phyloP scores from a whole-genome alignment of 768 basidiomycete species.

The Russula dissimulans region DNA sequence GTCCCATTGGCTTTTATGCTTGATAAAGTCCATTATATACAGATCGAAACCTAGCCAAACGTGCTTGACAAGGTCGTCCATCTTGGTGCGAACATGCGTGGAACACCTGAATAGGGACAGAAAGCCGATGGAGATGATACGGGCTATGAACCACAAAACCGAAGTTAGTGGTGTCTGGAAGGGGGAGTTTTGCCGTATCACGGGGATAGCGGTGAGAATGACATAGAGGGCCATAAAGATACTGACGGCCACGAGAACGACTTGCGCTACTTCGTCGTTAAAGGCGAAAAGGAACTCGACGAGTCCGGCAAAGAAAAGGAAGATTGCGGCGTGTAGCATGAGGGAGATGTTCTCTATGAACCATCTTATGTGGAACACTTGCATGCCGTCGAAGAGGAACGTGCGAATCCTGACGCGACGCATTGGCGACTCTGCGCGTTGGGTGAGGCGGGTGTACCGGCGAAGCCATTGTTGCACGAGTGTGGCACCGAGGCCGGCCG shows the following conservation, averaged over 20 bases:
- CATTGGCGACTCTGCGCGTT: slow-evolving; percentile 23
- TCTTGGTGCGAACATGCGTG: neutral
- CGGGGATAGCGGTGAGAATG: neutral
- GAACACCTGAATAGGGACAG: neutral
- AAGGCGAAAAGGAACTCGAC: neutral
- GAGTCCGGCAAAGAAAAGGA: neutral
- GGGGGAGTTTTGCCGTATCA: neutral
- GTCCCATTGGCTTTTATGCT: neutral
- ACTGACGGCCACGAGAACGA: neutral
- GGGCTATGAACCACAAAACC: neutral
- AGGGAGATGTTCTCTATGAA: neutral
- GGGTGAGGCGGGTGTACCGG: neutral
- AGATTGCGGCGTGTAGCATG: neutral
- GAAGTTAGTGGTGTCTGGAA: neutral
- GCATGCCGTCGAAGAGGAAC: too few species aligned
- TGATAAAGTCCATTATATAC: neutral
- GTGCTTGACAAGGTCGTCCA: too few species aligned
- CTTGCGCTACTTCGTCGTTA: neutral
- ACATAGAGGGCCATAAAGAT: neutral
- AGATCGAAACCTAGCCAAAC: neutral
- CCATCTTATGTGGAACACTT: too few species aligned
- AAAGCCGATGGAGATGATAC: neutral
- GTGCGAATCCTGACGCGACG: slow-evolving; percentile 12
- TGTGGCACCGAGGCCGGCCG: neutral
- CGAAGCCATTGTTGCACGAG: neutral